A percentile compares a stretch with the other conserved stretches of the same genome.
phyloP scores from a whole-genome alignment of 2,329 filamentous ascomycete genomes.

The Penicillium thymicola region DNA sequence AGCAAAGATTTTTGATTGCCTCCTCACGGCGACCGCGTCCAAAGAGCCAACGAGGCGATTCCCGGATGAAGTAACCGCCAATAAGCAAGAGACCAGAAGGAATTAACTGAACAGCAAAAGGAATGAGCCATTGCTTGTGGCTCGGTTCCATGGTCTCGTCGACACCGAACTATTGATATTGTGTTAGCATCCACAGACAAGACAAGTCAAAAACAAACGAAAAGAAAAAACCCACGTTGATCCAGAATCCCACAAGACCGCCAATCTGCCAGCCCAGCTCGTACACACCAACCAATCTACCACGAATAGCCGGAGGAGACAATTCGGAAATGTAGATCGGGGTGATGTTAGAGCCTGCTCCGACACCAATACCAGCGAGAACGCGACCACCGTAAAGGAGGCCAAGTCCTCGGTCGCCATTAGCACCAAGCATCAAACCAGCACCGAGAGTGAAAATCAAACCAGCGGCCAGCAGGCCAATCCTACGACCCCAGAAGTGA shows the following conservation, averaged over 20 bases:
- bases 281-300: slow-evolving; percentile 57
- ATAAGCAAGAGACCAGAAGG: slow-evolving; percentile 46
- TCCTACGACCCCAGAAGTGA: slow-evolving; percentile 65
- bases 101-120: slow-evolving; percentile 43
- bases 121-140: slow-evolving; percentile 43
- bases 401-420: slow-evolving; percentile 60
- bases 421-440: slow-evolving; percentile 68
- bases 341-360: slow-evolving; percentile 55
- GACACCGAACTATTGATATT: slow-evolving; percentile 51
- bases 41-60: slow-evolving; percentile 68
- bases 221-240: slow-evolving; percentile 34
- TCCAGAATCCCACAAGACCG: slow-evolving; percentile 52
- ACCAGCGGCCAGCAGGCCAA: slow-evolving; percentile 60
- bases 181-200: slow-evolving; percentile 4
- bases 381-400: slow-evolving; percentile 57
- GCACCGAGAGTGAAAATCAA: slow-evolving; percentile 67
- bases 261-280: slow-evolving; percentile 56
- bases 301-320: slow-evolving; percentile 57
- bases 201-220: slow-evolving; percentile 14
- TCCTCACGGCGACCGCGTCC: slow-evolving; percentile 66
- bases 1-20: slow-evolving; percentile 53
- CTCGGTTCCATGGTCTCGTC: slow-evolving; percentile 32
- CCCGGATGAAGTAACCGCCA: slow-evolving; percentile 60
- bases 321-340: slow-evolving; percentile 61
- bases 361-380: slow-evolving; percentile 56